Evolutionary conservation across 352 stramenopile genomes (phyloP).

Genomic region (Aphanomyces euteiches): DNA sequence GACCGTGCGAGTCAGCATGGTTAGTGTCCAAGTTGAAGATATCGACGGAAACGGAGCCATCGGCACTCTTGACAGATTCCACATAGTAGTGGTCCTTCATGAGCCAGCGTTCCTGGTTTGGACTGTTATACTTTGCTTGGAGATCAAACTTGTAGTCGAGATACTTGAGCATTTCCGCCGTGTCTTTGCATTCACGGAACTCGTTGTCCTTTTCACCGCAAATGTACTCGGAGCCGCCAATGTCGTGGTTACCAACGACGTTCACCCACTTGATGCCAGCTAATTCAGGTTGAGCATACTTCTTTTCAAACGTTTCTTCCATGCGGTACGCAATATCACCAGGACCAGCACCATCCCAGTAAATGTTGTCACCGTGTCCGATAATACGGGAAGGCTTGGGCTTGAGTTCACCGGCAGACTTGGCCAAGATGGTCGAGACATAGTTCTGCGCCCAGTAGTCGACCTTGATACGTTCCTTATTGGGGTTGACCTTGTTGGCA

Average conservation of each 20-base stretch:
- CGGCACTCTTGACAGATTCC: conserved; percentile 63
- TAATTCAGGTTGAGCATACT: conserved; percentile 77
- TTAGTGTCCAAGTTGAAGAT: conserved; percentile 88
- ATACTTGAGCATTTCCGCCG: conserved; percentile 72
- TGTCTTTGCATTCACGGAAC: conserved; percentile 70
- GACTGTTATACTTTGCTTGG: conserved; percentile 75
- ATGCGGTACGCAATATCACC: conserved; percentile 75
- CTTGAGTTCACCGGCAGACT: conserved; percentile 65
- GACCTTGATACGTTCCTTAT: conserved; percentile 62
- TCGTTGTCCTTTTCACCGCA: conserved; percentile 84
- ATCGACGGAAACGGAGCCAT: conserved; percentile 63
- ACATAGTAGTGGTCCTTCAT: conserved; percentile 78
- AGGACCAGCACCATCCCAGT: conserved; percentile 80
- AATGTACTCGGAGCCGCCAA: conserved; percentile 75
- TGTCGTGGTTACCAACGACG: conserved; percentile 83
- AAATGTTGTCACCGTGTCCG: conserved; percentile 82
- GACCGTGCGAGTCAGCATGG: conserved; percentile 75
- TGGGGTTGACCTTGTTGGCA: conserved; percentile 25
- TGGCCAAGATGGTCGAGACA: conserved; percentile 68
- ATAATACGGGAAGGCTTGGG: conserved; percentile 51
- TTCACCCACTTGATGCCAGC: conserved; percentile 79
- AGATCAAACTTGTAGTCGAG: conserved; percentile 78
- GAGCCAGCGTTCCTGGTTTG: conserved; percentile 68
- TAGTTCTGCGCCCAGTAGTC: conserved; percentile 86
- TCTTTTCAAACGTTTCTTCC: conserved; percentile 73